phyloP scores from a whole-genome alignment of 2,329 filamentous ascomycete species.

The Bisporella sp. region DNA sequence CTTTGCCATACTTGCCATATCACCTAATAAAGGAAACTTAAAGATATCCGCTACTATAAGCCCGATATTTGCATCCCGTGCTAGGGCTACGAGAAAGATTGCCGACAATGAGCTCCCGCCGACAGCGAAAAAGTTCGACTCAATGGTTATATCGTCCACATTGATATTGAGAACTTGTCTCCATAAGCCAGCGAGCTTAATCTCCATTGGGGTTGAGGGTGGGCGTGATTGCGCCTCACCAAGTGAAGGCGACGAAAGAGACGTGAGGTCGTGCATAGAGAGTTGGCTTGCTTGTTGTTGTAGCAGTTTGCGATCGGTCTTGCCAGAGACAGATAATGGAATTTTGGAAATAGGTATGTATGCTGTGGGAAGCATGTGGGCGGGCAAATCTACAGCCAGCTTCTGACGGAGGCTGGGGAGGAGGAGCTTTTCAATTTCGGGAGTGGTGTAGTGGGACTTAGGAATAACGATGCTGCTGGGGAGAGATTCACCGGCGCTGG shows the following conservation, averaged over 20 bases:
- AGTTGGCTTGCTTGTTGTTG: neutral
- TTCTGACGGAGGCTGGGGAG: too few relatives aligned
- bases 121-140: conserved; percentile 28
- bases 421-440: too few relatives aligned
- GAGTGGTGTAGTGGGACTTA: too few relatives aligned
- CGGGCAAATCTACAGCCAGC: neutral
- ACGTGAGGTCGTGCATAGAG: neutral
- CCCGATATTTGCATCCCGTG: conserved; percentile 14
- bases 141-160: conserved; percentile 10
- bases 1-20: neutral
- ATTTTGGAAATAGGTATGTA: conserved; percentile 8
- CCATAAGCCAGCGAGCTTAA: conserved; percentile 25
- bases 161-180: conserved; percentile 35
- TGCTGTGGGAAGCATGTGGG: conserved; percentile 9
- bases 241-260: neutral
- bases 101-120: conserved; percentile 28
- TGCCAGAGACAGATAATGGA: conserved; percentile 11
- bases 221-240: neutral
- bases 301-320: conserved; percentile 18
- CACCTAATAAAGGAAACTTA: conserved; percentile 19
- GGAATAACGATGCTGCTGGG: too few relatives aligned
- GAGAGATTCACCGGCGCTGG: too few relatives aligned
- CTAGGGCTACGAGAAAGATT: conserved; percentile 36
- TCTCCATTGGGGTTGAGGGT: neutral
- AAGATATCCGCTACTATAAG: conserved; percentile 35